These are phyloP conservation scores for Debaryomyces robertsiae DNA, from an alignment of 1,139 yeast genomes.

Conservation along the genomic window DNA sequence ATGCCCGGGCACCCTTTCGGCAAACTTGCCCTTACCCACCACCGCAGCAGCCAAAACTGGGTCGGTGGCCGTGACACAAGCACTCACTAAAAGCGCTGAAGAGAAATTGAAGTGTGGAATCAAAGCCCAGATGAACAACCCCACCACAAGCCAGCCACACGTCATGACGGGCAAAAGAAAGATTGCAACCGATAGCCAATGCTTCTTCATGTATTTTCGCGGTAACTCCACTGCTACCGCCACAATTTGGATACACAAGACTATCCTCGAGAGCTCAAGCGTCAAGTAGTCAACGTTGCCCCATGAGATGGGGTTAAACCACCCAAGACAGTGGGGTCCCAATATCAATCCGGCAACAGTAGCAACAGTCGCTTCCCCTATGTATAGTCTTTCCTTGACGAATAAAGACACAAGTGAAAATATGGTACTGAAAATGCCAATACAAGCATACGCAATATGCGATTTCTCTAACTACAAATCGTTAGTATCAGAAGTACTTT, in stretches of 20 bases:
- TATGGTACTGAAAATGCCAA: constrained; percentile 84
- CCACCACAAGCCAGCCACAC: constrained; percentile 86
- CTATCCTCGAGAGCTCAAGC: constrained; percentile 83
- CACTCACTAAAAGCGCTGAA: constrained; percentile 78
- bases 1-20: constrained; percentile 97
- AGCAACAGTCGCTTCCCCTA: constrained; percentile 96
- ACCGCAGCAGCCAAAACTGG: constrained; percentile 98
- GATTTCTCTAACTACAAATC: constrained; percentile 43
- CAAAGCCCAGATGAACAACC: constrained; percentile 80
- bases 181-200: constrained; percentile 81
- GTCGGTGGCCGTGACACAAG: constrained; percentile 97
- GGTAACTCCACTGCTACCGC: constrained; percentile 98
- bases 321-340: constrained; percentile 88
- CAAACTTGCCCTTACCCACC: constrained; percentile 96
- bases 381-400: constrained; percentile 84
- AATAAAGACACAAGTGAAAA: constrained; percentile 90
- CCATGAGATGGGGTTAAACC: constrained; percentile 91
- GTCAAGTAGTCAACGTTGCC: constrained; percentile 88
- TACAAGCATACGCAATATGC: constrained; percentile 90
- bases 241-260: constrained; percentile 88
- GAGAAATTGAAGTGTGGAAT: constrained; percentile 82
- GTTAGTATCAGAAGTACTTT: constrained; percentile 8
- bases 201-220: constrained; percentile 86
- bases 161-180: constrained; percentile 93
- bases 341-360: constrained; percentile 87